Evolutionary conservation across 2,329 filamentous ascomycete genomes (phyloP), one percentile per base, ranked within the genome.

Genomic region (Cladosporium sphaerospermum): DNA sequence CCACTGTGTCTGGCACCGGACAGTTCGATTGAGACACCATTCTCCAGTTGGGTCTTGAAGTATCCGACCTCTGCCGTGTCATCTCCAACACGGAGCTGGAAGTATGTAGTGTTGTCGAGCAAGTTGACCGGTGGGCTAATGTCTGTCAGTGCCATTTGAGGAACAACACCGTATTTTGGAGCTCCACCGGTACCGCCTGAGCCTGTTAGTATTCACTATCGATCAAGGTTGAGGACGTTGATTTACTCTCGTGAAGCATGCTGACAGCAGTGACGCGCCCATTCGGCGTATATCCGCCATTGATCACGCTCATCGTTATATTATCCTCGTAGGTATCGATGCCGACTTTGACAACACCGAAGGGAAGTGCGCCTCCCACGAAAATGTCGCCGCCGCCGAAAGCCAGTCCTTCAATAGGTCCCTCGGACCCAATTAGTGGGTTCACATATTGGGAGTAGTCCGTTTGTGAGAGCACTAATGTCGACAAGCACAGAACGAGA

Each of bases 141-240:
- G 58, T 56, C 84, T 75, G 19, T 75, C 59, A 59, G 65, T 59
- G 56, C 75, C 74, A 67, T 84, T 52, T 72, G 77, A 0, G 74
- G 75, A 19, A 82, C 73, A 1, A 85, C 81, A 4, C 84, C 84
- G 56, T 87, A 88, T 64, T 86, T 87, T 1, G 84, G 82, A 1
- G 81, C 82, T 1, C 84, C 84, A 7, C 84, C 84, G 0, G 83
- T 88, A 3, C 83, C 83, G 56, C 78, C 80, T 47, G 5, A 28
- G 7, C 5, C 4, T 28, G 7, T 42, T 14, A 19, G 40, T 8
- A 19, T 42, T 18, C 16, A 18, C 16, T 18, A 18, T 18, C 16
- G 16, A 18, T 18, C 16, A 18, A 18, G 16, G 16, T 18, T 18
- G 16, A 18, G 16, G 16, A 28, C 23, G 3, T 11, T n/a, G 18